These are phyloP conservation scores for Yarrowia sp. DNA, from an alignment of 805 yeast genomes.

Conservation along the genomic window DNA sequence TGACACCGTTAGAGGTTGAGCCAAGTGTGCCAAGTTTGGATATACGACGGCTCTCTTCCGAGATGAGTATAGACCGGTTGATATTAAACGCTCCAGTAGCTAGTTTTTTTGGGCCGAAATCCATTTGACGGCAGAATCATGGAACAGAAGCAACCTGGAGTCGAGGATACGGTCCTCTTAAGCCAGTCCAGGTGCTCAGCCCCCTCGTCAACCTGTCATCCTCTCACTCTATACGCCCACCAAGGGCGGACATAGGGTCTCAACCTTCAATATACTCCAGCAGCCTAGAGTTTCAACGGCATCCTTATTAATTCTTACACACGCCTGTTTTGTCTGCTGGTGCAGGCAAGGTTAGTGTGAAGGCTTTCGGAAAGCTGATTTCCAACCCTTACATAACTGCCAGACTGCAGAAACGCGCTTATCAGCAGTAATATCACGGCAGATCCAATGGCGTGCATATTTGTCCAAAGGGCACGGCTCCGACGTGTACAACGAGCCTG, in stretches of 20 bases:
- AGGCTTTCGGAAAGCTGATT: not conserved
- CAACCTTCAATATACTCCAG: not conserved
- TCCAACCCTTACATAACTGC: conserved; percentile 13
- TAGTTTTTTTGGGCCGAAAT: too few relatives aligned
- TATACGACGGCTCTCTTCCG: conserved; percentile 11
- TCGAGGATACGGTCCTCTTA: too few relatives aligned
- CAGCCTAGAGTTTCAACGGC: conserved; percentile 18
- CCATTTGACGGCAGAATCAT: too few relatives aligned
- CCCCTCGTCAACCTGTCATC: too few relatives aligned
- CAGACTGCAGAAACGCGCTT: not conserved
- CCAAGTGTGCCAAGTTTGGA: conserved; percentile 3
- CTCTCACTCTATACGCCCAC: not conserved
- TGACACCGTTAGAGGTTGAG: not conserved
- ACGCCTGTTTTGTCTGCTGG: not conserved
- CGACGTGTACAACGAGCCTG: too few relatives aligned
- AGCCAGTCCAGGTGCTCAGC: too few relatives aligned
- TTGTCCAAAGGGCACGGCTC: not conserved
- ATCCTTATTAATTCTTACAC: conserved; percentile 5
- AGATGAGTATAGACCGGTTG: too few relatives aligned
- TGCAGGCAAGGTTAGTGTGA: not conserved
- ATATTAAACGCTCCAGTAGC: too few relatives aligned
- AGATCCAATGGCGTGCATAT: not conserved
- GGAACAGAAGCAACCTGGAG: too few relatives aligned
- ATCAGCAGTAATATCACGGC: not conserved
- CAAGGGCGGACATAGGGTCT: not conserved